These are phyloP conservation scores for Blastomyces emzantsi DNA, from an alignment of 2,329 filamentous ascomycete species.

Conservation along the genomic window DNA sequence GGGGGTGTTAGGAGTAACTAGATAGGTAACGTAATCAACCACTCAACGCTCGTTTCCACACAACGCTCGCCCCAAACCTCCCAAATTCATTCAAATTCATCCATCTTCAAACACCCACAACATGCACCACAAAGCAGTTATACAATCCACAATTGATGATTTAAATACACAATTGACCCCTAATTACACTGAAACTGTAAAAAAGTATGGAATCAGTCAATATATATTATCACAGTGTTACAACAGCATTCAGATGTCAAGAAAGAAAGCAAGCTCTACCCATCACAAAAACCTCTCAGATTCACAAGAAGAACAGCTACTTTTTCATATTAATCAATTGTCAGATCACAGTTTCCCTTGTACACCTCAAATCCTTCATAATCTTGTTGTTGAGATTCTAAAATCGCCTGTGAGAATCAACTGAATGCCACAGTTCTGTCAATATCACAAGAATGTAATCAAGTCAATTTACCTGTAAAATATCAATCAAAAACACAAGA, in stretches of 20 bases:
- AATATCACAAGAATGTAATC: constrained; percentile 6
- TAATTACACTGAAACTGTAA: neutral
- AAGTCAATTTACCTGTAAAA: constrained; percentile 7
- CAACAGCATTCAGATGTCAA: neutral
- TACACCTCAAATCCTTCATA: neutral
- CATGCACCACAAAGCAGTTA: no score
- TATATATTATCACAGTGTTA: no score
- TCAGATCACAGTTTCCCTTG: neutral
- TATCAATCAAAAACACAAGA: constrained; percentile 8
- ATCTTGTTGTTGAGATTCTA: neutral
- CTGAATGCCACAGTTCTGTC: neutral
- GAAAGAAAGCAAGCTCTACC: neutral
- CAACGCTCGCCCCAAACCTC: no score
- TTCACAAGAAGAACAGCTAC: constrained; percentile 5
- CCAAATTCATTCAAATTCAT: no score
- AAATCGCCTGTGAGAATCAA: neutral
- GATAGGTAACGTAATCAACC: neutral
- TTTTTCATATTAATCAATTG: neutral
- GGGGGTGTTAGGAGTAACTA: no score
- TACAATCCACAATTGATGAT: no score
- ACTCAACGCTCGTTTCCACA: no score
- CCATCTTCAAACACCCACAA: no score
- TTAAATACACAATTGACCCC: no score
- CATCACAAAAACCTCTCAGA: neutral
- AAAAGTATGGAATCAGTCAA: neutral